Conservation (phyloP, 306 rosid genomes). For the Quercus berberidifolia region DNA sequence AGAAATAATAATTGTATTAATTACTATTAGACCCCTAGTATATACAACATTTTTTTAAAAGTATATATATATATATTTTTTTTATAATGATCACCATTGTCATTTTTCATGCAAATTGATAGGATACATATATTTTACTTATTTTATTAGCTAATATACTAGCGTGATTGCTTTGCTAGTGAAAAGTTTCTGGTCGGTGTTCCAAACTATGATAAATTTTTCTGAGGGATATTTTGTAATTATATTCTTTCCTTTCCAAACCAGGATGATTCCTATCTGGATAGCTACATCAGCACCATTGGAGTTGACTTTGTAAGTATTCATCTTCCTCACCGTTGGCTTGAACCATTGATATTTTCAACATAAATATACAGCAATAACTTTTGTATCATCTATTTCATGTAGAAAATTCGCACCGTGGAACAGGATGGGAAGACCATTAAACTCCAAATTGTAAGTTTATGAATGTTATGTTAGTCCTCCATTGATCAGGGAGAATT, state of each 20-base stretch:
- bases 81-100: no score
- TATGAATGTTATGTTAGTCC: constrained; percentile 2
- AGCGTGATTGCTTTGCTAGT: background rate
- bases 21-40: no score
- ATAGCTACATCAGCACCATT: constrained; percentile 99
- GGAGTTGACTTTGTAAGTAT: constrained; percentile 98
- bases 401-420: constrained; percentile 93
- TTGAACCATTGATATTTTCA: background rate
- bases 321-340: background rate
- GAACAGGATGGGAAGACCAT: constrained; percentile 94
- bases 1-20: no score
- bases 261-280: constrained; percentile 98
- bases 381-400: constrained; percentile 6
- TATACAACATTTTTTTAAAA: no score
- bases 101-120: background rate
- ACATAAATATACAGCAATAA: constrained; percentile 14
- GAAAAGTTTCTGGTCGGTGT: background rate
- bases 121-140: background rate
- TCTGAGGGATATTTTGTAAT: constrained; percentile 4
- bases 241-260: constrained; percentile 17
- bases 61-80: no score
- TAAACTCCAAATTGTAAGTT: constrained; percentile 86
- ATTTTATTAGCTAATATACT: background rate
- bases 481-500: constrained; percentile 4
- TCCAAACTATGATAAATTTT: background rate